Evolutionary conservation across 352 stramenopile species (phyloP).

Genomic region (Phytopythium sindhum): DNA sequence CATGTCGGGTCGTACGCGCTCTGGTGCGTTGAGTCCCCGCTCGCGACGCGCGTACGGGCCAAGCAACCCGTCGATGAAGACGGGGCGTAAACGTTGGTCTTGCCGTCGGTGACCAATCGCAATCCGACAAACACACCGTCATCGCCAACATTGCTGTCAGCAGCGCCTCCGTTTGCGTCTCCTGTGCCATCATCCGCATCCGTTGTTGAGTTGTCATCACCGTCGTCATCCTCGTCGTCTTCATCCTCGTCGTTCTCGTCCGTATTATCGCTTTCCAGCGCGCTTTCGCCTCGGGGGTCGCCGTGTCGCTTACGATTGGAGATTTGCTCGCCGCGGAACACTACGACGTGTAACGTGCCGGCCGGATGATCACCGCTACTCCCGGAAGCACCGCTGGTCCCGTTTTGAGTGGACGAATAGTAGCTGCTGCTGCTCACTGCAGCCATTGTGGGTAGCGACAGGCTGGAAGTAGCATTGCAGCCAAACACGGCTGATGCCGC

Average conservation of each 20-base stretch:
- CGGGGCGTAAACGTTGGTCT: constrained; percentile 86
- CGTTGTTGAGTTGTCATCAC: constrained; percentile 15
- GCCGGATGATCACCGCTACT: constrained; percentile 71
- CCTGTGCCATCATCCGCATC: constrained; percentile 4
- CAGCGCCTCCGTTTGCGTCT: background rate
- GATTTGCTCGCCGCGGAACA: constrained; percentile 85
- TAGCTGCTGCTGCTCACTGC: constrained; percentile 76
- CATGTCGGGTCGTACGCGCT: constrained; percentile 69
- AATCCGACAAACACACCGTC: constrained; percentile 64
- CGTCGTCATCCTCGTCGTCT: constrained; percentile 33
- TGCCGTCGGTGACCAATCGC: constrained; percentile 74
- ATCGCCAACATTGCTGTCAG: background rate
- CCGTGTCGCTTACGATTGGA: constrained; percentile 35
- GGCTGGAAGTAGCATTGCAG: constrained; percentile 82
- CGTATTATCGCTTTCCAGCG: constrained; percentile 8
- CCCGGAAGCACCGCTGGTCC: constrained; percentile 32
- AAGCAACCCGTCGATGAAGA: constrained; percentile 74
- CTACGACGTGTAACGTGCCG: constrained; percentile 66
- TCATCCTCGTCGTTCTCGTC: constrained; percentile 54
- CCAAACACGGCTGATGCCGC: constrained; percentile 85
- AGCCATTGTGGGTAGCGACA: constrained; percentile 74
- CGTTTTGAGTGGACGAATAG: constrained; percentile 70
- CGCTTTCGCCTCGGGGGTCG: constrained; percentile 5
- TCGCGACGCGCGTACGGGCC: constrained; percentile 53
- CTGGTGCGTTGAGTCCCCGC: constrained; percentile 11